A percentile compares a stretch with the other conserved stretches of the same genome.
Conservation (phyloP, 2,329 filamentous ascomycete genomes). For the Fusarium sp. region DNA sequence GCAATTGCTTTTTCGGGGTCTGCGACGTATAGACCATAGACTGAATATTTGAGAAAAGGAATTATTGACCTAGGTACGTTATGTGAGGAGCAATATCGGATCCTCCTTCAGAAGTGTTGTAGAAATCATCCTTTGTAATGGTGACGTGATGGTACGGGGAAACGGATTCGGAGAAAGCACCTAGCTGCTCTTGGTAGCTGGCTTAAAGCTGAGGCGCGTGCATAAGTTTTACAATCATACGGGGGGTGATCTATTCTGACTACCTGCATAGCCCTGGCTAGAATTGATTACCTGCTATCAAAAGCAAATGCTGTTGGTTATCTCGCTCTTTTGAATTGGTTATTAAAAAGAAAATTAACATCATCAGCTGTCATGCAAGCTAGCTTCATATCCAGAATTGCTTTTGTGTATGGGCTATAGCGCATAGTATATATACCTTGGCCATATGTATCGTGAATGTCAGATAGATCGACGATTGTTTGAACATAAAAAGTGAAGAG, state of each 20-base stretch:
- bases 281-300: background rate
- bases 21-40: background rate
- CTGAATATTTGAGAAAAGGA: background rate
- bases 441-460: background rate
- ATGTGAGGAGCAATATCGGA: background rate
- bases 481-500: background rate
- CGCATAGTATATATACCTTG: background rate
- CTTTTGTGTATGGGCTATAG: background rate
- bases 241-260: background rate
- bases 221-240: background rate
- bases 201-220: background rate
- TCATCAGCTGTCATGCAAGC: background rate
- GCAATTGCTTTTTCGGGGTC: slow-evolving; percentile 16
- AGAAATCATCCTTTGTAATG: background rate
- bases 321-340: background rate
- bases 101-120: background rate
- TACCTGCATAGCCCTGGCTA: background rate
- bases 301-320: background rate
- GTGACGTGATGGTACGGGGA: background rate
- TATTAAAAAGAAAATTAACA: background rate
- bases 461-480: background rate
- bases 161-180: background rate
- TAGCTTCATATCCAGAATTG: background rate
- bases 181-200: background rate
- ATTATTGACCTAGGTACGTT: background rate